Conservation (phyloP, 2,329 filamentous ascomycete genomes). For the Atkinsonella texensis region DNA sequence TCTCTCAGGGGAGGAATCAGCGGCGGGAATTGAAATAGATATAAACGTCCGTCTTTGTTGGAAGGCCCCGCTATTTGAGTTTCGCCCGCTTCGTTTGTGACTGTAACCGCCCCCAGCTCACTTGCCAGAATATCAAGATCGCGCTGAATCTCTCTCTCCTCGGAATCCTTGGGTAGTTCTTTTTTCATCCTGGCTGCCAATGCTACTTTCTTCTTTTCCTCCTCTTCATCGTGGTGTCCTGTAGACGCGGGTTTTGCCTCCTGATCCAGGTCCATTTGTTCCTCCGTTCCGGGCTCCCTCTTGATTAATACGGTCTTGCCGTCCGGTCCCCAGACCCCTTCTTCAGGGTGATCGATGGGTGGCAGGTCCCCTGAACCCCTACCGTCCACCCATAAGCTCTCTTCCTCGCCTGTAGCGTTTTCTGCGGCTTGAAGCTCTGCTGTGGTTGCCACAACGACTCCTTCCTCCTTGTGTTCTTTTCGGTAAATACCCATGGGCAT, state of each 20-base stretch:
- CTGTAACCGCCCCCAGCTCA: constrained; percentile 28
- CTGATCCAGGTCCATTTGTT: constrained; percentile 29
- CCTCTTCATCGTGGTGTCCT: constrained; percentile 11
- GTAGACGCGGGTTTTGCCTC: constrained; percentile 12
- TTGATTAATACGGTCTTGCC: constrained; percentile 28
- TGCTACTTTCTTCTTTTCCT: constrained; percentile 13
- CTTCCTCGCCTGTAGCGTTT: constrained; percentile 30
- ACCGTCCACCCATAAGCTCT: constrained; percentile 33
- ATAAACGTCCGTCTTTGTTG: constrained; percentile 43
- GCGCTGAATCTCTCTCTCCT: constrained; percentile 26
- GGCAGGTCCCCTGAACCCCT: constrained; percentile 16
- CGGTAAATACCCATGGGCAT: constrained; percentile 46
- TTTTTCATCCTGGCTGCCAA: constrained; percentile 13
- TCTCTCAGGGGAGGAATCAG: constrained; percentile 43
- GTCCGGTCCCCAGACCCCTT: constrained; percentile 33
- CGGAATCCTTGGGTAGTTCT: constrained; percentile 20
- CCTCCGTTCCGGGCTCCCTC: constrained; percentile 30
- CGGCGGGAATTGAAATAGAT: constrained; percentile 54
- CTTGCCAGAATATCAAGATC: constrained; percentile 30
- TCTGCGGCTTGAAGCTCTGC: constrained; percentile 45
- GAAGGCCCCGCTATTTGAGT: constrained; percentile 16
- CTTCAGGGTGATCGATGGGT: constrained; percentile 20
- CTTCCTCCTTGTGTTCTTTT: constrained; percentile 40
- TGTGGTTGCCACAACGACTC: constrained; percentile 42
- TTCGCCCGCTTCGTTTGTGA: constrained; percentile 18